Evolutionary conservation across 2,329 filamentous ascomycete species (phyloP).

Genomic region (Aspergillus japonicus): DNA sequence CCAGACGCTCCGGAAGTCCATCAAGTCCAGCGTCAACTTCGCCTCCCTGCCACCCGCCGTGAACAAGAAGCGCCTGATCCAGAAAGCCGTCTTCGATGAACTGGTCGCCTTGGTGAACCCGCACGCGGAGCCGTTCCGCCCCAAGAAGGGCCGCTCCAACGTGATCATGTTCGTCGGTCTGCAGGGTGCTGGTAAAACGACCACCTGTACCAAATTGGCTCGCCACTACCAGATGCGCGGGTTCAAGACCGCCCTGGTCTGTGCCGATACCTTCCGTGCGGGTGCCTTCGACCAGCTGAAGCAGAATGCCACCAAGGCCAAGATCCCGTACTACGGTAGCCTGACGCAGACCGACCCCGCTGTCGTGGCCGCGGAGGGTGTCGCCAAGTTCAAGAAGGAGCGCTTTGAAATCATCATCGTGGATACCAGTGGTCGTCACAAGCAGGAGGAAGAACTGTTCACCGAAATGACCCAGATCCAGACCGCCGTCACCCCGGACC

Average conservation of each 20-base stretch:
- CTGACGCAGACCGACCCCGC: constrained; percentile 95
- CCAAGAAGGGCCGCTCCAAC: constrained; percentile 92
- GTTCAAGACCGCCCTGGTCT: constrained; percentile 90
- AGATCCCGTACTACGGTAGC: constrained; percentile 97
- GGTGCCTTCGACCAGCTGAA: constrained; percentile 98
- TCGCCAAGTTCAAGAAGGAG: constrained; percentile 99
- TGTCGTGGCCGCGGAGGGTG: constrained; percentile 88
- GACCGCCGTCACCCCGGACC: constrained; percentile 81
- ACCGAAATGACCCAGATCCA: constrained; percentile 98
- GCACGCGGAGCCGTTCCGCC: constrained; percentile 91
- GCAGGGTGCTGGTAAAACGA: constrained; percentile 97
- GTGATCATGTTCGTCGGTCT: constrained; percentile 99
- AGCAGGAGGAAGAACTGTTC: constrained; percentile 92
- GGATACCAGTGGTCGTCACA: constrained; percentile 91
- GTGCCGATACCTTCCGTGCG: constrained; percentile 96
- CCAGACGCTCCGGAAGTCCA: constrained; percentile 85
- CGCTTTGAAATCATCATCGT: constrained; percentile 98
- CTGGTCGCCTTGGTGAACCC: constrained; percentile 94
- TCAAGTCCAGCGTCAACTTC: constrained; percentile 88
- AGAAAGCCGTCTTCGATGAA: constrained; percentile 97
- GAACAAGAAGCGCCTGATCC: constrained; percentile 98
- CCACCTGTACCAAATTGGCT: constrained; percentile 94
- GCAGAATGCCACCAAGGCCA: constrained; percentile 97
- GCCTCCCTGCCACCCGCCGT: constrained; percentile 85
- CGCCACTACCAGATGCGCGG: constrained; percentile 91